A percentile compares a stretch with the other conserved stretches of the same genome.
phyloP scores from a whole-genome alignment of 129 eudicot genomes.

The Flaveria robusta region DNA sequence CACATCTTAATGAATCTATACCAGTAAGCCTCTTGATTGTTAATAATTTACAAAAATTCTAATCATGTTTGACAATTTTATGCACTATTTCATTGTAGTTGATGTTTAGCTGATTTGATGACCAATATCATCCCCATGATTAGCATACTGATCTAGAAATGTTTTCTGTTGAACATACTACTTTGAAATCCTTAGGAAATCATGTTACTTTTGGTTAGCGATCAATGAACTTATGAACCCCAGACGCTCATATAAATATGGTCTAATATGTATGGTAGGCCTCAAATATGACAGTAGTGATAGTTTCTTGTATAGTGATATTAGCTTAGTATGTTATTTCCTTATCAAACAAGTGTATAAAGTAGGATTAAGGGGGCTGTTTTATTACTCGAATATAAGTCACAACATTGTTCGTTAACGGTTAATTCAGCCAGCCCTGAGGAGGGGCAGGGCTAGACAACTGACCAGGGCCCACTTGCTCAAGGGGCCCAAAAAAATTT shows the following conservation, averaged over 20 bases:
- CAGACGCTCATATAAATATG: neutral
- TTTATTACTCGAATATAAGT: neutral
- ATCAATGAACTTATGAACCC: neutral
- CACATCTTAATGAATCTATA: constrained; percentile 48
- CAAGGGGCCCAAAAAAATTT: no score
- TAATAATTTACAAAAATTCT: neutral
- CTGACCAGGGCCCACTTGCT: no score
- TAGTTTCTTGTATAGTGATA: neutral
- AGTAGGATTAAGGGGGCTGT: neutral
- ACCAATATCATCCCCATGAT: neutral
- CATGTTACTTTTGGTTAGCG: neutral
- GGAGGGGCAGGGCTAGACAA: no score
- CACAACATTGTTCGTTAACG: neutral
- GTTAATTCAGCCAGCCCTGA: no score
- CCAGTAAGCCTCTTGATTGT: constrained; percentile 59
- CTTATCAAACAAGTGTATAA: neutral
- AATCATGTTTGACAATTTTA: neutral
- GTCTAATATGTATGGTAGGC: neutral
- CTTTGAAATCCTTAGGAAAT: neutral
- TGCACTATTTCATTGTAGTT: neutral
- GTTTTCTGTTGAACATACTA: neutral
- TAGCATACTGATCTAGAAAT: neutral
- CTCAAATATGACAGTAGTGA: neutral
- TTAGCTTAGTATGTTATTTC: neutral
- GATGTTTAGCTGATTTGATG: neutral